Conservation (phyloP, 139 green algal species). For the Medakamo hakoo region DNA sequence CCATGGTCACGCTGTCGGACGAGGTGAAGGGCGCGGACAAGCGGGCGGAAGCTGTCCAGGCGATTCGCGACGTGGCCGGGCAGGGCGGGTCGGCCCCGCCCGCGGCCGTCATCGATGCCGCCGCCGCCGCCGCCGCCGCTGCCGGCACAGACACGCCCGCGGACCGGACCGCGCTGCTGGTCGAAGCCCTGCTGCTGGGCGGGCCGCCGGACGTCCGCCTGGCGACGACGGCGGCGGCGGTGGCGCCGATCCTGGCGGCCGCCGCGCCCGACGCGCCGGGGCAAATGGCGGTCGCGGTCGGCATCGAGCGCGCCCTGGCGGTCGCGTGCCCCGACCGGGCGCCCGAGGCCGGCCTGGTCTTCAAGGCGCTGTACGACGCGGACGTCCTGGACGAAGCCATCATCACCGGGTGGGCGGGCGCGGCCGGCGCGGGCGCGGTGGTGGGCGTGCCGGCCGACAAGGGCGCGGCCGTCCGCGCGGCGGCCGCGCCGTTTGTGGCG, state of each 20-base stretch:
- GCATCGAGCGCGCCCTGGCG: constrained; percentile 47
- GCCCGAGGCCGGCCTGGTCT: constrained; percentile 48
- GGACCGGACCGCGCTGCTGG: not conserved
- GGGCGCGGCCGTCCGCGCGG: constrained; percentile 36
- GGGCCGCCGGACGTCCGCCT: not conserved
- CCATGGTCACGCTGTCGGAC: constrained; percentile 54
- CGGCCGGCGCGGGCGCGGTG: constrained; percentile 37
- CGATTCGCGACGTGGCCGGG: not conserved
- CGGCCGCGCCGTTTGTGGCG: constrained; percentile 51
- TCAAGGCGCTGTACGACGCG: constrained; percentile 81
- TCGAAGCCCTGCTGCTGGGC: constrained; percentile 1
- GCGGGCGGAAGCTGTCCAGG: constrained; percentile 2
- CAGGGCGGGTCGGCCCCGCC: no score
- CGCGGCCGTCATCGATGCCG: no score
- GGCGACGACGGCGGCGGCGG: constrained; percentile 1
- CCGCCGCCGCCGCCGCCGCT: no score
- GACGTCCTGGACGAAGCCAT: constrained; percentile 77
- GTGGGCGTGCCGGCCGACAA: constrained; percentile 34
- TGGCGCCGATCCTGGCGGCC: not conserved
- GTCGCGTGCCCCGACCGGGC: constrained; percentile 11
- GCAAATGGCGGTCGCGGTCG: constrained; percentile 63
- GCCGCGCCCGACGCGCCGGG: constrained; percentile 20
- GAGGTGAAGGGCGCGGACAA: constrained; percentile 1
- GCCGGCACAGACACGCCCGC: no score
- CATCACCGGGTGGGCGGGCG: constrained; percentile 55